Evolutionary conservation across 108 stramenopile species (phyloP).

Genomic region (Cyclostephanos invisitatus): DNA sequence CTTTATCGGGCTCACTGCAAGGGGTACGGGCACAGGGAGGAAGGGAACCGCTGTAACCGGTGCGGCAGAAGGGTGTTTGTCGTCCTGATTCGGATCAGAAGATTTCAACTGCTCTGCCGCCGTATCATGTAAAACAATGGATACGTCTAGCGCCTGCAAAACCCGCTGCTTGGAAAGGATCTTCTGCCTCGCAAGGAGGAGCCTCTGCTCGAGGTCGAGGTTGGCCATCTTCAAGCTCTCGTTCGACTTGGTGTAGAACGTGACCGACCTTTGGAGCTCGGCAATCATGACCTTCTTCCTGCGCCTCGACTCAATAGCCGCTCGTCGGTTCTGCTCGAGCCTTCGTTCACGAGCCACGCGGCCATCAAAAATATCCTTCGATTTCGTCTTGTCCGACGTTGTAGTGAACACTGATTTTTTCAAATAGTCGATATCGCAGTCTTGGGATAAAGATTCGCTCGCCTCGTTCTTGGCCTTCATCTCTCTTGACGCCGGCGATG

Average conservation of each 20-base stretch:
- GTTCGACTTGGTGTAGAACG: conserved; percentile 40
- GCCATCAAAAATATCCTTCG: not conserved
- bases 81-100: not conserved
- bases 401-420: not conserved
- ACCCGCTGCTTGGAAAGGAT: conserved; percentile 23
- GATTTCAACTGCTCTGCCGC: not conserved
- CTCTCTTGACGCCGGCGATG: not conserved
- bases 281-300: conserved; percentile 44
- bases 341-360: conserved; percentile 22
- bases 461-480: not conserved
- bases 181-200: conserved; percentile 30
- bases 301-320: conserved; percentile 34
- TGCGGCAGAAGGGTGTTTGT: not conserved
- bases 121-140: no score
- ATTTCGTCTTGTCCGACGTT: not conserved
- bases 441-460: not conserved
- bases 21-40: not conserved
- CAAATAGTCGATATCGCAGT: not conserved
- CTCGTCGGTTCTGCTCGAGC: conserved; percentile 46
- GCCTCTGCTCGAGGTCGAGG: conserved; percentile 27
- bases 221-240: conserved; percentile 27
- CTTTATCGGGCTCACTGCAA: not conserved
- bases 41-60: conserved; percentile 8
- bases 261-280: conserved; percentile 31
- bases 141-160: not conserved